A percentile compares a stretch with the other conserved stretches of the same genome.
Conservation (phyloP, 495 filamentous ascomycete species). For the Neurospora pannonica region DNA sequence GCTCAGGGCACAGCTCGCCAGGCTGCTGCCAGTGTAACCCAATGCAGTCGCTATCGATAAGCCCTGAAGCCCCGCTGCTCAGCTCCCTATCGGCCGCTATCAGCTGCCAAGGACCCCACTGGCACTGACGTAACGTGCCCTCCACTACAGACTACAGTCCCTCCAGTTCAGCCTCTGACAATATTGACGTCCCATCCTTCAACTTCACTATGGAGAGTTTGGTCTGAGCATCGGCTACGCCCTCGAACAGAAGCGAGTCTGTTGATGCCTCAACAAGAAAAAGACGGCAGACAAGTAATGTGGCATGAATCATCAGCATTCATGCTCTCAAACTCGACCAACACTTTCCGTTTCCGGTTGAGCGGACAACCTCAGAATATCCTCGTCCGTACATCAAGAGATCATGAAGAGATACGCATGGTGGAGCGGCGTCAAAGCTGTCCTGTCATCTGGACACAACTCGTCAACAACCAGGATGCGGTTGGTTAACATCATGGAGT, state of each 20-base stretch:
- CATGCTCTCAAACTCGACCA: neutral
- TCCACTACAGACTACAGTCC: neutral
- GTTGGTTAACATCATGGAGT: neutral
- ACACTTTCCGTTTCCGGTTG: neutral
- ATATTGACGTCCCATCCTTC: neutral
- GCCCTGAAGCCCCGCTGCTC: neutral
- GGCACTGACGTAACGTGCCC: neutral
- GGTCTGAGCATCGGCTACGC: neutral
- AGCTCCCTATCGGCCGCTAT: neutral
- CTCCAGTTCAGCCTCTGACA: neutral
- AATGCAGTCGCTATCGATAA: neutral
- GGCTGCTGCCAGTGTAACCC: neutral
- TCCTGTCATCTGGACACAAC: neutral
- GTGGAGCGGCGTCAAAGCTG: neutral
- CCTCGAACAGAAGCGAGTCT: neutral
- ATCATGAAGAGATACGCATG: neutral
- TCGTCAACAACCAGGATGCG: neutral
- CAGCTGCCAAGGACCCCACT: neutral
- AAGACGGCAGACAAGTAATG: neutral
- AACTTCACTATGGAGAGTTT: neutral
- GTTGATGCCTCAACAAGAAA: neutral
- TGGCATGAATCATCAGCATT: neutral
- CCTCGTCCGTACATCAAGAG: neutral
- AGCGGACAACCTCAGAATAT: neutral
- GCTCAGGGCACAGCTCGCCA: neutral